Evolutionary conservation across 148 eudicot species (phyloP).

Genomic region (Fagopyrum esculentum): DNA sequence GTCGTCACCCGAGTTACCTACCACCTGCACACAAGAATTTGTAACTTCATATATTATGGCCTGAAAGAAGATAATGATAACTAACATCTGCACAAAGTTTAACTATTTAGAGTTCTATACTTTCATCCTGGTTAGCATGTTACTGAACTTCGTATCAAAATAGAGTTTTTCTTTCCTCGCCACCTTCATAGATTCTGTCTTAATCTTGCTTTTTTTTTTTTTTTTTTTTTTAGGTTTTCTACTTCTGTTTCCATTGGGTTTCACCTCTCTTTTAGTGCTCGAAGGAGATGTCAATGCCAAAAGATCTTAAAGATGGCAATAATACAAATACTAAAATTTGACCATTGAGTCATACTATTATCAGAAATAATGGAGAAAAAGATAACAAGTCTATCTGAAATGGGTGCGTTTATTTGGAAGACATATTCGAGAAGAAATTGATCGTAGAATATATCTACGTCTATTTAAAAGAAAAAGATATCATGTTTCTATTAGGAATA

Average conservation of each 20-base stretch:
- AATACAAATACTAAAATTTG: not conserved
- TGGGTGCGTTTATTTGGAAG: too few relatives aligned
- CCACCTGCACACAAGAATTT: conserved; percentile 39
- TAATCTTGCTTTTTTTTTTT: not conserved
- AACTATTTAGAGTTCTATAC: not conserved
- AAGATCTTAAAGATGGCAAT: not conserved
- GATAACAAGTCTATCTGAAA: not conserved
- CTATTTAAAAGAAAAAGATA: too few relatives aligned
- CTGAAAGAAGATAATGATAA: not conserved
- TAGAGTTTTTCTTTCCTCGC: not conserved
- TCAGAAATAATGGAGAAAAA: not conserved
- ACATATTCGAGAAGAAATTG: too few relatives aligned
- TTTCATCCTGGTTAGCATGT: not conserved
- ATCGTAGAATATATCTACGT: too few relatives aligned
- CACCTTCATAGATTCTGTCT: not conserved
- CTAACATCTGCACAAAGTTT: not conserved
- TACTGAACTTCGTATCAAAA: not conserved
- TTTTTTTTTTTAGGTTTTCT: not conserved
- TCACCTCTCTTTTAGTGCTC: not conserved
- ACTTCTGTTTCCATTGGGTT: not conserved
- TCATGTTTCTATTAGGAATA: too few relatives aligned
- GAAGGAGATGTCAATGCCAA: not conserved
- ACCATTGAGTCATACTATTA: not conserved
- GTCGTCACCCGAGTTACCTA: conserved; percentile 31
- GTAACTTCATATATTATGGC: not conserved